phyloP scores from a whole-genome alignment of 352 stramenopile genomes.

The Globisporangium acanthophoron region DNA sequence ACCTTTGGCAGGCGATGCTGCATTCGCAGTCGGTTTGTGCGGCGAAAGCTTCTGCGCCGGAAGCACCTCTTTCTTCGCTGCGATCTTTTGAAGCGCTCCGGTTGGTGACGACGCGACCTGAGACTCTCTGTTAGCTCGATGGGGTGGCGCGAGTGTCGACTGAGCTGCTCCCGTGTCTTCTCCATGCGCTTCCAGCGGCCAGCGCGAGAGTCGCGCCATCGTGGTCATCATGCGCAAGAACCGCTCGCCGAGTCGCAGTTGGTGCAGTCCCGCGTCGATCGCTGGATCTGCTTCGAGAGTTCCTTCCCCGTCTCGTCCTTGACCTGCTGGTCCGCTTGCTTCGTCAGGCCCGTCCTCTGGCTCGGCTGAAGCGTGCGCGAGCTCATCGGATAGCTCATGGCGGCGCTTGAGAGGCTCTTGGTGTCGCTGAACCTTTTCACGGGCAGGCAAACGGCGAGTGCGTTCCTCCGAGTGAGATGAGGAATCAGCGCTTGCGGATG shows the following conservation, averaged over 20 bases:
- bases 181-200: conserved; percentile 6
- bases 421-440: background rate
- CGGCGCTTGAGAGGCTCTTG: background rate
- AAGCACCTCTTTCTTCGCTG: background rate
- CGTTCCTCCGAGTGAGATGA: background rate
- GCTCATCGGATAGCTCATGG: background rate
- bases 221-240: conserved; percentile 56
- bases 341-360: background rate
- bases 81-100: conserved; percentile 5
- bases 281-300: background rate
- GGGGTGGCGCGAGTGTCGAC: background rate
- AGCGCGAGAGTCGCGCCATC: conserved; percentile 32
- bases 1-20: conserved; percentile 4
- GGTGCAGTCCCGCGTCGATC: conserved; percentile 6
- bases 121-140: background rate
- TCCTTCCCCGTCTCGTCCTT: background rate
- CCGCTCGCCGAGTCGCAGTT: conserved; percentile 40
- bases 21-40: background rate
- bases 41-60: conserved; percentile 3
- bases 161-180: background rate
- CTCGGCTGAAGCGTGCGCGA: background rate
- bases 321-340: background rate
- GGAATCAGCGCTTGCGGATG: background rate
- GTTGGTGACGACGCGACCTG: background rate
- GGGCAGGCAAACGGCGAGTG: background rate